Evolutionary conservation across 2,329 filamentous ascomycete species (phyloP), one percentile per base, ranked within the genome.

Genomic region (Alternaria sp.): DNA sequence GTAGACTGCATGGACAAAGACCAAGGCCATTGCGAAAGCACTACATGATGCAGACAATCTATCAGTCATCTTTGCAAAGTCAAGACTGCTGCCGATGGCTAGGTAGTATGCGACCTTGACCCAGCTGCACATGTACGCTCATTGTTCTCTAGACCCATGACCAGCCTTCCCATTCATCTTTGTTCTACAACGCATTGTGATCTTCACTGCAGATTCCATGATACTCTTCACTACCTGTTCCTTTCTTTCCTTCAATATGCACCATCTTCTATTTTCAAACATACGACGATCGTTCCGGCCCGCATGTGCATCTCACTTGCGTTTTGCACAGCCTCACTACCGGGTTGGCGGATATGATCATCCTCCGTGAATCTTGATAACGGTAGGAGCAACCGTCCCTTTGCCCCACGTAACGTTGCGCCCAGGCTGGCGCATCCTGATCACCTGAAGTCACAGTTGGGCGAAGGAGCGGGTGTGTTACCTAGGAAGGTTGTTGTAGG

Each of bases 241-340:
- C 46, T 50, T 18, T 32, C 7, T 50, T 28, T 30, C 7, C 14
- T n/a, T 48, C n/a, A 25, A 27, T 25, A 56, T 50, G 54, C 54
- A 56, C n/a, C 32, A 32, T 56, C 44, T 53, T 36, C 55, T 57
- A 57, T 57, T 57, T 57, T 57, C 46, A 12, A 14, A 28, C 40
- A 25, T 18, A 18, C 20, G 55, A 34, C 40, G 48, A 57, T 57
- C 40, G 30, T 52, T 36, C 55, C 55, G 48, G 55, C 55, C 30
- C 55, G 48, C 55, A 20, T 16, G 30, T 51, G 54, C 48, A 38
- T 57, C 48, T 57, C 46, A 57, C 48, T 16, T 57, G 48, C 55
- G 34, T 52, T 43, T 32, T 57, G 55, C 55, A 57, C 55, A 57
- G 55, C 55, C 55, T 45, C 48, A 53, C 27, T 40, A 20, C 46